phyloP scores from a whole-genome alignment of 2,329 filamentous ascomycete genomes.

The Clarireedia paspali region DNA sequence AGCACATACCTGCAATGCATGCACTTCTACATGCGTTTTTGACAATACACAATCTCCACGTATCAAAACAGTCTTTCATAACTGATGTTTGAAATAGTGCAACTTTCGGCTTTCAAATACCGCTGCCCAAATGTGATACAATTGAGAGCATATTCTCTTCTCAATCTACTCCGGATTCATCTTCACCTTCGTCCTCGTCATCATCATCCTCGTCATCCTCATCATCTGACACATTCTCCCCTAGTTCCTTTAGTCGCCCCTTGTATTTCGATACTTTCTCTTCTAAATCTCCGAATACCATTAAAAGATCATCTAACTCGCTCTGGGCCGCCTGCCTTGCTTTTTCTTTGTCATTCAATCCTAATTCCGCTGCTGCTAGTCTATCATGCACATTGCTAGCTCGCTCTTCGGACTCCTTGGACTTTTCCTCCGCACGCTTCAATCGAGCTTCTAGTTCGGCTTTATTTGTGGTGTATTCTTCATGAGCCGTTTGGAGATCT shows the following conservation, averaged over 20 bases:
- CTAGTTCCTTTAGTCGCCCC: conserved; percentile 45
- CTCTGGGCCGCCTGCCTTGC: conserved; percentile 58
- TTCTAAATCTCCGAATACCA: conserved; percentile 74
- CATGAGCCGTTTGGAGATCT: conserved; percentile 49
- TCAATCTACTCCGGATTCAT: conserved; percentile 10
- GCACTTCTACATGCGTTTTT: too few relatives aligned
- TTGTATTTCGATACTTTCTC: conserved; percentile 71
- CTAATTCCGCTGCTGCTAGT: conserved; percentile 20
- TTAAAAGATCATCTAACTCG: conserved; percentile 73
- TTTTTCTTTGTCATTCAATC: conserved; percentile 44
- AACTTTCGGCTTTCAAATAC: background rate
- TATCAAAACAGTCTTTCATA: too few relatives aligned
- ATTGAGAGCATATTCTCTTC: background rate
- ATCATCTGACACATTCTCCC: conserved; percentile 67
- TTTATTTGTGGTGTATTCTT: conserved; percentile 39
- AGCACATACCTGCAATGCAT: too few relatives aligned
- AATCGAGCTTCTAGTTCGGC: conserved; percentile 22
- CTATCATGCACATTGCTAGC: conserved; percentile 30
- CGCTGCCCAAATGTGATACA: background rate
- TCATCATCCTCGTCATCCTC: conserved; percentile 56
- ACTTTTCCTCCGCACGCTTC: conserved; percentile 35
- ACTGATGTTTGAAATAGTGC: too few relatives aligned
- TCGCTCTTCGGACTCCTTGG: conserved; percentile 31
- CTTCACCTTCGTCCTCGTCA: conserved; percentile 32
- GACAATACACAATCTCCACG: too few relatives aligned